Evolutionary conservation across 768 basidiomycete species (phyloP).

Genomic region (Leccinellum rugosiceps): DNA sequence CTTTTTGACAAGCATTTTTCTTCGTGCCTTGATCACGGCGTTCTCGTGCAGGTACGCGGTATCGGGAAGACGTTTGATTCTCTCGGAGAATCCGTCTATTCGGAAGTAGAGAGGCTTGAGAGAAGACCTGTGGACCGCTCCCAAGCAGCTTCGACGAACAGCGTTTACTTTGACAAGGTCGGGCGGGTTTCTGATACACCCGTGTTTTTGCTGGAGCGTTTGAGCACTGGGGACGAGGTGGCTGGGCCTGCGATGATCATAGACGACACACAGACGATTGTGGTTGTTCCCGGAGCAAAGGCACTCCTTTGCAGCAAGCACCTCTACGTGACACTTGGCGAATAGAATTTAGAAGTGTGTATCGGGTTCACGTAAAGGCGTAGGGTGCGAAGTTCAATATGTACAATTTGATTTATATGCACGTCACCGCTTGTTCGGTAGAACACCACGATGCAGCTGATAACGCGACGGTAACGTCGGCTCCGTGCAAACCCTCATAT

Average conservation of each 20-base stretch:
- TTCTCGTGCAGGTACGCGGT: conserved; percentile 62
- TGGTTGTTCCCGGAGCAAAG: conserved; percentile 72
- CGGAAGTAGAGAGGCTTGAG: conserved; percentile 59
- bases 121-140: conserved; percentile 36
- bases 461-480: not conserved
- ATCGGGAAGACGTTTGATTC: conserved; percentile 88
- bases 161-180: conserved; percentile 79
- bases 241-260: conserved; percentile 92
- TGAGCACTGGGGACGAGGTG: conserved; percentile 69
- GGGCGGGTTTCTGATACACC: conserved; percentile 79
- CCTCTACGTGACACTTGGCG: conserved; percentile 47
- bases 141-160: conserved; percentile 52
- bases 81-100: conserved; percentile 75
- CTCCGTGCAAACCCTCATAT: not conserved
- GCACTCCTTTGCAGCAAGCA: conserved; percentile 69
- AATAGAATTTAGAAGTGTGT: conserved; percentile 16
- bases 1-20: not conserved
- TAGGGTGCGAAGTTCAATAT: not conserved
- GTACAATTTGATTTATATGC: not conserved
- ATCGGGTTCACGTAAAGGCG: conserved; percentile 4
- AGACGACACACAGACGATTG: conserved; percentile 93
- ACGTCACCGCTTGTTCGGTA: not conserved
- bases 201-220: conserved; percentile 64
- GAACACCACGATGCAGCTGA: not conserved
- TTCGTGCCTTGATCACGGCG: not conserved